phyloP scores from a whole-genome alignment of 495 filamentous ascomycete species.

The Xylaria flabelliformis region DNA sequence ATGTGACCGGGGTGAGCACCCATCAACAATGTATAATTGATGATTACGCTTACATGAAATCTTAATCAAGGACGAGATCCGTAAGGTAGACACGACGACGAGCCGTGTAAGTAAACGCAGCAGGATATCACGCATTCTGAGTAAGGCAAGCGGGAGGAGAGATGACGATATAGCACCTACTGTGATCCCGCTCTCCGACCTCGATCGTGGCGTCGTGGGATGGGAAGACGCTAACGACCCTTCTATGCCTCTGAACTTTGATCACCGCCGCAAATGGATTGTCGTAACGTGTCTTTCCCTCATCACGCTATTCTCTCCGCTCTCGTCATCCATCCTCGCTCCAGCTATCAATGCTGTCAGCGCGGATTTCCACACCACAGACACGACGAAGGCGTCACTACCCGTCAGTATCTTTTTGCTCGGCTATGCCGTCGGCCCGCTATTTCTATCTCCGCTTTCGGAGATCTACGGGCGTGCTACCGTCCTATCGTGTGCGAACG shows the following conservation, averaged over 20 bases:
- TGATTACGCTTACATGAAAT: neutral
- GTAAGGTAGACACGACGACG: conserved; percentile 14
- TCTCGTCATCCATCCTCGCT: conserved; percentile 71
- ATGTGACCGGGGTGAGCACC: conserved; percentile 7
- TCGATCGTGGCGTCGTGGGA: conserved; percentile 57
- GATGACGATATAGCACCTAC: conserved; percentile 30
- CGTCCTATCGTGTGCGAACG: conserved; percentile 66
- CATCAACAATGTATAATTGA: neutral
- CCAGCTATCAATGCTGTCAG: conserved; percentile 63
- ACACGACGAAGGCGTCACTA: conserved; percentile 38
- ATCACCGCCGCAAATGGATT: conserved; percentile 67
- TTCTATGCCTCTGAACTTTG: conserved; percentile 74
- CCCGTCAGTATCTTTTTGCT: conserved; percentile 54
- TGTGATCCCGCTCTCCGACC: conserved; percentile 49
- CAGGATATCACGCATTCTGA: conserved; percentile 17
- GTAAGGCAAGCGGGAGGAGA: conserved; percentile 24
- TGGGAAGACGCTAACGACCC: conserved; percentile 72
- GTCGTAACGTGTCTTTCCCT: conserved; percentile 59
- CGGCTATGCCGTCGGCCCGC: conserved; percentile 51
- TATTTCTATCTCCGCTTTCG: conserved; percentile 65
- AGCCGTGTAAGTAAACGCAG: conserved; percentile 23
- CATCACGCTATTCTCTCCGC: conserved; percentile 66
- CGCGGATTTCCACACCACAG: conserved; percentile 56
- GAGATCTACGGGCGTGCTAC: conserved; percentile 76
- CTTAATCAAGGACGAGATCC: conserved; percentile 22